A percentile compares a stretch with the other conserved stretches of the same genome.
Evolutionary conservation across 208 protist genomes (phyloP).

Genomic region (Willaertia magna): DNA sequence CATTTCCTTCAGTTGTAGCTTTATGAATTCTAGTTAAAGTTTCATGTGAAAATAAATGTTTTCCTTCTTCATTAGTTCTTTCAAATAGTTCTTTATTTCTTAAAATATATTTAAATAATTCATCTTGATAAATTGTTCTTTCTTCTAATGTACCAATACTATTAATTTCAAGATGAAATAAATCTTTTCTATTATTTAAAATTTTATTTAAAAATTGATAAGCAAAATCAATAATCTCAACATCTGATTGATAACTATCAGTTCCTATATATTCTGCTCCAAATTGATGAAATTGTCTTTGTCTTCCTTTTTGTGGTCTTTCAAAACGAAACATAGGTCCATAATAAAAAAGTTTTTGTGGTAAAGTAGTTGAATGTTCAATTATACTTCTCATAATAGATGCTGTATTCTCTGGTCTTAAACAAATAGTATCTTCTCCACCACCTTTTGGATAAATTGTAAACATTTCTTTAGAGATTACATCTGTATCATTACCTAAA

Average conservation of each 20-base stretch:
- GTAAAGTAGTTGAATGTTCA: not conserved
- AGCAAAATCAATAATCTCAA: constrained; percentile 28
- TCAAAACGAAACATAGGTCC: constrained; percentile 45
- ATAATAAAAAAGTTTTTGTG: constrained; percentile 30
- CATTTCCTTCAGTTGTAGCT: not conserved
- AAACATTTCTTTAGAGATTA: constrained; percentile 43
- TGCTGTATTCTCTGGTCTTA: constrained; percentile 37
- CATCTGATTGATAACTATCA: constrained; percentile 9
- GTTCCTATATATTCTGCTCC: constrained; percentile 29
- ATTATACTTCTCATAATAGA: constrained; percentile 28
- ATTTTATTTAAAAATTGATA: constrained; percentile 17
- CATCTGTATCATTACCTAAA: constrained; percentile 29
- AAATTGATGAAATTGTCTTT: constrained; percentile 37
- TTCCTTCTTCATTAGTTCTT: not conserved
- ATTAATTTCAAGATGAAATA: constrained; percentile 28
- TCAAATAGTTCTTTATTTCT: not conserved
- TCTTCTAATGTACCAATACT: constrained; percentile 28
- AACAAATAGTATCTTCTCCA: constrained; percentile 17
- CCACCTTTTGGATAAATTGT: constrained; percentile 17
- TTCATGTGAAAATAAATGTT: constrained; percentile 2
- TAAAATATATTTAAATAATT: constrained; percentile 19
- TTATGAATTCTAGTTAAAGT: not conserved
- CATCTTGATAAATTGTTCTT: constrained; percentile 17
- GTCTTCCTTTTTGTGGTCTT: constrained; percentile 35
- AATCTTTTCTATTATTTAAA: not conserved